Evolutionary conservation across 768 basidiomycete species (phyloP), one percentile per base, ranked within the genome.

Genomic region (Collybia nuda): DNA sequence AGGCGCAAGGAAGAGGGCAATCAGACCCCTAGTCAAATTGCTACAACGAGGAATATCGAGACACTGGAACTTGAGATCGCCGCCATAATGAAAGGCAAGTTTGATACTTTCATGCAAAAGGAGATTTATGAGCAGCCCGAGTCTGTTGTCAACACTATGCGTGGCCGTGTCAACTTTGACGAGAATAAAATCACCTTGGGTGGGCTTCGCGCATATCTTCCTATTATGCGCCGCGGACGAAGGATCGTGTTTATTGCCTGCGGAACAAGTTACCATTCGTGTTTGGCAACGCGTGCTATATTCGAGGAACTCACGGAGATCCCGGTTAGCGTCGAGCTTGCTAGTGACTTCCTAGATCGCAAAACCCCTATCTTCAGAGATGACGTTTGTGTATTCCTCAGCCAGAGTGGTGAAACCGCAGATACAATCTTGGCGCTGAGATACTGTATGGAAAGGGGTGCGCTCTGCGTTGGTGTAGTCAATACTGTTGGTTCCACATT

Each of bases 81-180:
- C n/a, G 97, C 96, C 58, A 98, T 99, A 75, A 98, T 98, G 97
- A 99, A 99, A 81, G 97, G 97, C 66, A 93, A 94, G 71, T 99
- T 98, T 67, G 93, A 93, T 66, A 95, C 96, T 66, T 99, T 99
- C 76, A 99, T 99, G 97, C 96, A 98, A 69, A 99, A 99, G 77
- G 97, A 99, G 71, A 98, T 98, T 61, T 98, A 93, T 77, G 92
- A 98, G 66, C 96, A 98, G 69, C 96, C 97, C 44, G 97, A 99
- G 65, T 96, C 93, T 22, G 97, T 98, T 55, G 93, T 98, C 72
- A 99, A 99, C 81, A 99, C 97, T 44, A 99, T 99, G 97, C 90
- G 97, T 82, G 97, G 97, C 53, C 93, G 97, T 60, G 90, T 99
- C 77, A 98, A 97, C 80, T 99, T 99, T 60, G 97, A 98, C 65